Percentiles rank a stretch among this genome's conserved stretches.
phyloP scores from a whole-genome alignment of 768 basidiomycete species.

The Auriculariales sp. region DNA sequence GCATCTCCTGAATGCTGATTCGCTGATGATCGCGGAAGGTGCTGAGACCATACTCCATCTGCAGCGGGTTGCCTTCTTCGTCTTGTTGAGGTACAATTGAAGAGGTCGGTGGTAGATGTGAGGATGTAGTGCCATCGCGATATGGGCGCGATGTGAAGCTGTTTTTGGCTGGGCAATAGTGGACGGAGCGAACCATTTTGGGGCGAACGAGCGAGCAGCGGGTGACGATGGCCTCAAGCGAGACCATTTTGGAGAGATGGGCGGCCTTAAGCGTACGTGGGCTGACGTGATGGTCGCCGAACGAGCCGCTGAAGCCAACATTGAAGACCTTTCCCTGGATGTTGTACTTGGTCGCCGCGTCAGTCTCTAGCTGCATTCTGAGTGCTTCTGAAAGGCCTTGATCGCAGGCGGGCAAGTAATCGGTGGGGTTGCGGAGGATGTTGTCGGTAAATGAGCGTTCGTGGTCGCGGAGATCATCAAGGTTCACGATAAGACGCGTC shows the following conservation, averaged over 20 bases:
- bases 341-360: constrained; percentile 68
- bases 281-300: constrained; percentile 96
- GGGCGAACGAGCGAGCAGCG: constrained; percentile 95
- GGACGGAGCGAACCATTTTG: constrained; percentile 94
- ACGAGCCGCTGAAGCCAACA: constrained; percentile 87
- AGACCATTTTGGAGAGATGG: constrained; percentile 93
- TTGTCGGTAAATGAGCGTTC: constrained; percentile 80
- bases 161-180: constrained; percentile 81
- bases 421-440: constrained; percentile 74
- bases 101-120: constrained; percentile 73
- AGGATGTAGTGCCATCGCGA: constrained; percentile 81
- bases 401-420: constrained; percentile 82
- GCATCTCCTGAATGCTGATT: constrained; percentile 99
- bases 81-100: constrained; percentile 83
- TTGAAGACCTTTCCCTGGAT: constrained; percentile 69
- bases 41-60: constrained; percentile 86
- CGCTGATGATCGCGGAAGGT: constrained; percentile 94
- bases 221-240: constrained; percentile 94
- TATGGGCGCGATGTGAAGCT: constrained; percentile 81
- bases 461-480: constrained; percentile 91
- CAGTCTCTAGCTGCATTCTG: constrained; percentile 50
- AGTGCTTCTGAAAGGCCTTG: constrained; percentile 65
- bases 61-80: constrained; percentile 72
- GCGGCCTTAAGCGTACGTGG: constrained; percentile 79
- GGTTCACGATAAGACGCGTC: constrained; percentile 84